Evolutionary conservation across 805 yeast genomes (phyloP).

Genomic region (Ogataea zsoltii): DNA sequence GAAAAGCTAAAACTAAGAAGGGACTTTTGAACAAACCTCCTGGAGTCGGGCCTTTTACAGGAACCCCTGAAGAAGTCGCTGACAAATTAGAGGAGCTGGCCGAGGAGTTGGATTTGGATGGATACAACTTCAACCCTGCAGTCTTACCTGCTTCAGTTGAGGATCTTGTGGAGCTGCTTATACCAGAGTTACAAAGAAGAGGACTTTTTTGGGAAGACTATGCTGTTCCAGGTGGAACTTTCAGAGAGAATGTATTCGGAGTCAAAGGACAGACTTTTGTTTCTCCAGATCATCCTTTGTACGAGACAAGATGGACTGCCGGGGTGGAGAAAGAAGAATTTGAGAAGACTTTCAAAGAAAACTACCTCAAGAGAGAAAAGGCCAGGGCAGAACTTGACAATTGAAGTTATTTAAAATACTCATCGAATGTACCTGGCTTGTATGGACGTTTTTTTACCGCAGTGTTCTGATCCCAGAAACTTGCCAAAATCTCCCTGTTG

Average conservation of each 20-base stretch:
- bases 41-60: constrained; percentile 36
- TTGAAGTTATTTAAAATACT: background rate
- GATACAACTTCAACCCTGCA: constrained; percentile 41
- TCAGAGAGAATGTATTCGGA: constrained; percentile 39
- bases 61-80: constrained; percentile 39
- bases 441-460: constrained; percentile 5
- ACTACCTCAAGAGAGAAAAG: background rate
- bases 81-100: constrained; percentile 41
- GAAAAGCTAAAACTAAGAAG: constrained; percentile 27
- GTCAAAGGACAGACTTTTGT: constrained; percentile 17
- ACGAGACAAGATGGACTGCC: constrained; percentile 28
- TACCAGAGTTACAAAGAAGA: constrained; percentile 39
- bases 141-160: constrained; percentile 37
- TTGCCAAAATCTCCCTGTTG: constrained; percentile 25
- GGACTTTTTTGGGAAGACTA: constrained; percentile 40
- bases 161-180: constrained; percentile 37
- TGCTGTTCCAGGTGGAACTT: constrained; percentile 32
- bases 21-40: constrained; percentile 30
- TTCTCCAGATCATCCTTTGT: constrained; percentile 23
- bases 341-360: constrained; percentile 7
- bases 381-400: background rate
- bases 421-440: constrained; percentile 4
- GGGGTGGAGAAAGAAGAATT: constrained; percentile 27
- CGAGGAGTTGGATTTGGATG: constrained; percentile 41
- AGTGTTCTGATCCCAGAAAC: constrained; percentile 23